These are phyloP conservation scores for Urtica urens DNA, from an alignment of 306 rosid genomes.

Conservation along the genomic window DNA sequence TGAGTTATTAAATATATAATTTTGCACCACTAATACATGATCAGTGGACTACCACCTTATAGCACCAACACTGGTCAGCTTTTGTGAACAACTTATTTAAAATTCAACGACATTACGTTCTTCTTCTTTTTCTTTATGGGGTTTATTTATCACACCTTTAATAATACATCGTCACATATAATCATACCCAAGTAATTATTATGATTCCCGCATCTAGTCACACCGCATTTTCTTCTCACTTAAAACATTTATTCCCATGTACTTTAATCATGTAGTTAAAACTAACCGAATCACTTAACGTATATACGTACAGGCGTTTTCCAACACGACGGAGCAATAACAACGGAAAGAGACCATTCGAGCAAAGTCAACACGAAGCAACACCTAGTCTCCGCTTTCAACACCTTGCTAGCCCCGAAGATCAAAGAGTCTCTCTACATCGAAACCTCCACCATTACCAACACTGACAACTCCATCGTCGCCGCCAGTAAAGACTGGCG, in stretches of 20 bases:
- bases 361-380: constrained; percentile 50
- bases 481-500: neutral
- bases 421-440: constrained; percentile 47
- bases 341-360: constrained; percentile 35
- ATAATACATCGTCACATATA: too few species aligned
- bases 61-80: constrained; percentile 49
- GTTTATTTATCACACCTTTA: constrained; percentile 12
- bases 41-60: constrained; percentile 63
- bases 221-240: too few species aligned
- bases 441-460: constrained; percentile 15
- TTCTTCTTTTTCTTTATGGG: constrained; percentile 13
- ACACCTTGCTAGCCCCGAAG: constrained; percentile 59
- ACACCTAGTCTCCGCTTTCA: constrained; percentile 55
- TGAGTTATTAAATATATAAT: constrained; percentile 26
- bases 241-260: too few species aligned
- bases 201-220: too few species aligned
- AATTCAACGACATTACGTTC: too few species aligned
- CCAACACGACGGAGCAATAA: constrained; percentile 34
- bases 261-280: too few species aligned
- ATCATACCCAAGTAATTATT: too few species aligned
- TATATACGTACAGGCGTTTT: constrained; percentile 75
- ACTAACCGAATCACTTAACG: too few species aligned
- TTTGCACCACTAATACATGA: constrained; percentile 27
- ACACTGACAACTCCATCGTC: neutral
- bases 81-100: constrained; percentile 13